phyloP scores from a whole-genome alignment of 2,329 filamentous ascomycete species.

The Beauveria rudraprayagi region DNA sequence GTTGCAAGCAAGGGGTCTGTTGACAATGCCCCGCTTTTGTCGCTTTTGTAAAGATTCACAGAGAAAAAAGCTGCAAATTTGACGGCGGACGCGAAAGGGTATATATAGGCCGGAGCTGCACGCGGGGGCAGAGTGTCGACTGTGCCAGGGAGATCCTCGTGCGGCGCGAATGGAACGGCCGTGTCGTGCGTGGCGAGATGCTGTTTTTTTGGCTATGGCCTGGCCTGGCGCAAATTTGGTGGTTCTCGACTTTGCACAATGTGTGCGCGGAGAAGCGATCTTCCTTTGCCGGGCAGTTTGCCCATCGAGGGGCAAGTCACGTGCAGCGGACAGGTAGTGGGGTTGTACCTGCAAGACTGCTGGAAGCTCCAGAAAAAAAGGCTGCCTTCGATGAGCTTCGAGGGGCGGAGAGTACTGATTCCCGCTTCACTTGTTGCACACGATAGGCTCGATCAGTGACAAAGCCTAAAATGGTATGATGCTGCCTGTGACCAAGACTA shows the following conservation, averaged over 20 bases:
- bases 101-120: background rate
- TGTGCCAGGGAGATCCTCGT: constrained; percentile 1
- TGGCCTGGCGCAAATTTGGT: constrained; percentile 28
- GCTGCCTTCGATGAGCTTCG: constrained; percentile 12
- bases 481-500: background rate
- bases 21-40: constrained; percentile 29
- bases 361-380: constrained; percentile 14
- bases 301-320: constrained; percentile 34
- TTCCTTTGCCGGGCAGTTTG: constrained; percentile 25
- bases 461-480: constrained; percentile 10
- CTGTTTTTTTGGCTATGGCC: constrained; percentile 10
- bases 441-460: constrained; percentile 3
- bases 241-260: constrained; percentile 28
- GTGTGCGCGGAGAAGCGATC: constrained; percentile 31
- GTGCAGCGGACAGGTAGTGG: constrained; percentile 18
- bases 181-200: constrained; percentile 20
- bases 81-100: background rate
- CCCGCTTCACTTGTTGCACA: constrained; percentile 5
- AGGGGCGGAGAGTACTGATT: constrained; percentile 10
- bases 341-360: constrained; percentile 7
- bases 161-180: constrained; percentile 15
- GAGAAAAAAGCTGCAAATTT: background rate
- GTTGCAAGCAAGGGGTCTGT: constrained; percentile 24
- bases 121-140: constrained; percentile 7
- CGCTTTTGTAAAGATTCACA: background rate